Conservation (phyloP, 78 protist genomes). For the Monosiga brevicollis region DNA sequence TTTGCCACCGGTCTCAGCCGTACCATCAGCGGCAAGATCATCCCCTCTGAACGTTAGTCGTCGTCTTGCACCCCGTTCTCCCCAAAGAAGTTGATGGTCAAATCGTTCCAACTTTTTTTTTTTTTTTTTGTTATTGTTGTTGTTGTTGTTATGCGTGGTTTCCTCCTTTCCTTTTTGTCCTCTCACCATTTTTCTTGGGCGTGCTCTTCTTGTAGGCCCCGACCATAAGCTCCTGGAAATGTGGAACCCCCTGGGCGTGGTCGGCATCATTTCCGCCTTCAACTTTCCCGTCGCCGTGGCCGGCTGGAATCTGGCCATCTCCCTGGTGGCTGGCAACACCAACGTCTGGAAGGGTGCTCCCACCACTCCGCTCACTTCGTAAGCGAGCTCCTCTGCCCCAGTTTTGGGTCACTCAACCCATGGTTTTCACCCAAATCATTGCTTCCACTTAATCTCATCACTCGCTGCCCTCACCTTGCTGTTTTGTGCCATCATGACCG, state of each 20-base stretch:
- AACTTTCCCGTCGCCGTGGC: constrained; percentile 87
- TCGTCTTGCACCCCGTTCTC: too few species aligned
- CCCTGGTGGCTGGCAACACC: constrained; percentile 36
- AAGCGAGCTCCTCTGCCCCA: too few species aligned
- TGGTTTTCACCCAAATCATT: too few species aligned
- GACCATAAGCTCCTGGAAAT: constrained; percentile 63
- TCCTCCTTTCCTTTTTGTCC: neutral
- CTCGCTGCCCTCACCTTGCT: too few species aligned
- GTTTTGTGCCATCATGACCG: too few species aligned
- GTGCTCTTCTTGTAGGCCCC: constrained; percentile 3
- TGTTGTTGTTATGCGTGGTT: neutral
- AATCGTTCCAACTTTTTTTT: neutral
- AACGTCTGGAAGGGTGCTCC: constrained; percentile 80
- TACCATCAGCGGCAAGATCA: constrained; percentile 58
- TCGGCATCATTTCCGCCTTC: constrained; percentile 86
- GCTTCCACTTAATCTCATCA: too few species aligned
- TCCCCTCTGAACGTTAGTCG: constrained; percentile 67
- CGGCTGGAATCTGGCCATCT: constrained; percentile 79
- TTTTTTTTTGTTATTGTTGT: neutral
- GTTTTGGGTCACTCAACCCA: too few species aligned
- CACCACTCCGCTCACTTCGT: constrained; percentile 48
- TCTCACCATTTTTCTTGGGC: neutral
- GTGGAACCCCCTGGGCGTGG: constrained; percentile 84
- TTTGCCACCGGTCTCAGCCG: constrained; percentile 75
- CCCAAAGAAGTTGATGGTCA: too few species aligned